Conservation (phyloP, 73 alveolate species). For the Paraurostyla sp. region DNA sequence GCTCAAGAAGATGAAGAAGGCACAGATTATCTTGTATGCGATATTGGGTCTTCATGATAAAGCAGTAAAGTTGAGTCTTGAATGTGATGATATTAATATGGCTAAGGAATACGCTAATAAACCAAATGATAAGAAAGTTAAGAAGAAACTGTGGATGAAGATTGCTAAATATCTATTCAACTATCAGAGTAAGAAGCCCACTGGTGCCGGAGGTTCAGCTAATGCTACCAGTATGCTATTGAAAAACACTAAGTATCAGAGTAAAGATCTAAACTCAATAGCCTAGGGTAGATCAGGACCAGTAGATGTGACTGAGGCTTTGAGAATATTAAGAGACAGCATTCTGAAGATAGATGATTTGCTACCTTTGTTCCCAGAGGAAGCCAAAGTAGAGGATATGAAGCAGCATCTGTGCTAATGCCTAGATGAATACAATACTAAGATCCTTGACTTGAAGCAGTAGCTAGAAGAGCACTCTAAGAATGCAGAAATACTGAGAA, state of each 20-base stretch:
- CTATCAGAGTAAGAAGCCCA: constrained; percentile 25
- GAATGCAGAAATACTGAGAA: constrained; percentile 92
- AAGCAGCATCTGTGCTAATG: constrained; percentile 96
- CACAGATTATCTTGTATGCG: constrained; percentile 88
- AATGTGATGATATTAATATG: constrained; percentile 85
- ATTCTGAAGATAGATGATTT: constrained; percentile 97
- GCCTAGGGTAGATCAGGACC: constrained; percentile 46
- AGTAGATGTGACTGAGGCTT: constrained; percentile 89
- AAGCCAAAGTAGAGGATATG: constrained; percentile 93
- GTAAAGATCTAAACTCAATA: constrained; percentile 8
- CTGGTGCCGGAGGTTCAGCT: background rate
- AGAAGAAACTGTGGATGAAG: constrained; percentile 96
- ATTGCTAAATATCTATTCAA: constrained; percentile 89
- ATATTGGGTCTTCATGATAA: constrained; percentile 96
- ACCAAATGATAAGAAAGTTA: constrained; percentile 89
- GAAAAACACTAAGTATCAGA: constrained; percentile 30
- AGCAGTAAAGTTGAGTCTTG: constrained; percentile 95
- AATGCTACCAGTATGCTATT: background rate
- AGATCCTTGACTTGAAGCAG: constrained; percentile 90
- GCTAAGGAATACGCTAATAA: constrained; percentile 96
- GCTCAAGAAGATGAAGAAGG: constrained; percentile 83
- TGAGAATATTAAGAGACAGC: constrained; percentile 87
- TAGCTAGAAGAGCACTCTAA: constrained; percentile 90
- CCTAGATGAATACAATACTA: constrained; percentile 93
- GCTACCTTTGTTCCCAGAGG: constrained; percentile 94